Evolutionary conservation across 2,329 filamentous ascomycete species (phyloP), one percentile per base, ranked within the genome.

Genomic region (Nemania sp.): DNA sequence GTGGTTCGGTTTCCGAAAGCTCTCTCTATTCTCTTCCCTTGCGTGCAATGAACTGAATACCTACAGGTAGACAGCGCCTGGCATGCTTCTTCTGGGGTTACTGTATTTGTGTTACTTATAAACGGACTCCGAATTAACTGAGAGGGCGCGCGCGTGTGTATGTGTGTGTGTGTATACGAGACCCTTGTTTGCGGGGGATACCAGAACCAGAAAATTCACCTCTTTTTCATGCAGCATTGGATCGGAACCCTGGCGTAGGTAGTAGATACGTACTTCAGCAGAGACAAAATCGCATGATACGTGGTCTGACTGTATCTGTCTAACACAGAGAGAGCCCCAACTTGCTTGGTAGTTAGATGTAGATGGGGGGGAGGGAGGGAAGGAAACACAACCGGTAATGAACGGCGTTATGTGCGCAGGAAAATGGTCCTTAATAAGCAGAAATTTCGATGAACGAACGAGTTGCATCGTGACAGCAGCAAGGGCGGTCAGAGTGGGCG

Each of bases 41-140:
- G 25, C 25, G 25, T 4, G 25, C 3, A 29, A 29, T 29, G 4
- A 29, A 29, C 25, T 29, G 25, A 29, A 29, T 29, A n/a, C n/a
- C n/a, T n/a, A n/a, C n/a, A 29, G 25, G 25, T 29, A 29, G 7
- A 29, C 25, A 29, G 7, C 4, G 25, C 25, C 25, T 4, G 25
- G 25, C 7, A 29, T 29, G 25, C 25, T 29, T 29, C 25, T 29
- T 29, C 25, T 29, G 4, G 25, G 7, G 25, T 29, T 7, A 29
- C 25, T 29, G 25, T 29, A 29, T 29, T 29, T 29, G 7, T 4
- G 4, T 29, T 3, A 7, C 25, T 29, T 29, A 25, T 45, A 13
- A 34, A 46, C 57, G 57, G 57, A 55, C 40, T 60, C 57, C 57
- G 57, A 60, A 52, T 4, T 21, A 21, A 29, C 34, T 35, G 9